These are phyloP conservation scores for Dothistroma pini DNA, from an alignment of 2,329 filamentous ascomycete genomes.

Conservation along the genomic window DNA sequence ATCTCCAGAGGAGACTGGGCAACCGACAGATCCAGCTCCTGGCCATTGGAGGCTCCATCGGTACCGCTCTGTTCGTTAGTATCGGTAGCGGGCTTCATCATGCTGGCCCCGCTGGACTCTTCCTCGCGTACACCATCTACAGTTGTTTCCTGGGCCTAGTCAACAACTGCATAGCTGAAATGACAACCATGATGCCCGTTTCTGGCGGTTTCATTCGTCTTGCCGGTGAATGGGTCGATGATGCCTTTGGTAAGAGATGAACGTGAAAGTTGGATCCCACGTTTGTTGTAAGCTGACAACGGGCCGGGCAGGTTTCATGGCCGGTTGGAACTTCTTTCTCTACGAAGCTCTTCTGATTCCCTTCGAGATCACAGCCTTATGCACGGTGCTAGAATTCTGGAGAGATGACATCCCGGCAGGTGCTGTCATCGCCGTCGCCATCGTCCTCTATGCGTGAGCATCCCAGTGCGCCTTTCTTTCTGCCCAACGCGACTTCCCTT, in stretches of 20 bases:
- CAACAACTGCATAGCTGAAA: conserved; percentile 65
- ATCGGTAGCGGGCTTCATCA: conserved; percentile 54
- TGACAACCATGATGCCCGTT: conserved; percentile 39
- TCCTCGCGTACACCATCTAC: conserved; percentile 59
- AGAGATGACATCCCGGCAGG: conserved; percentile 44
- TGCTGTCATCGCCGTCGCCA: conserved; percentile 41
- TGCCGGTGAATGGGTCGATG: conserved; percentile 63
- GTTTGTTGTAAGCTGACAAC: not conserved
- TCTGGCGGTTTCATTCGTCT: conserved; percentile 55
- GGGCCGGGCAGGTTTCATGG: conserved; percentile 46
- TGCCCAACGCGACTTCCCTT: conserved; percentile 4
- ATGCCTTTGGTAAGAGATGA: conserved; percentile 42
- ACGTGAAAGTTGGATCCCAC: not conserved
- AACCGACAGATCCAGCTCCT: conserved; percentile 43
- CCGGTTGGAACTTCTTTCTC: conserved; percentile 45
- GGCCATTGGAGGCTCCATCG: conserved; percentile 29
- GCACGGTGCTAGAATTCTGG: conserved; percentile 41
- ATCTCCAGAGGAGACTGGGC: conserved; percentile 48
- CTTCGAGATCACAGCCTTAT: conserved; percentile 50
- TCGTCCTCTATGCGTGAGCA: conserved; percentile 31
- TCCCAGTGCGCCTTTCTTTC: conserved; percentile 9
- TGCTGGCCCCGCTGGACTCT: conserved; percentile 50
- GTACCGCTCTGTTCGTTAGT: conserved; percentile 34
- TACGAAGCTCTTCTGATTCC: conserved; percentile 52
- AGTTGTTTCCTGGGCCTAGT: conserved; percentile 54